phyloP scores from a whole-genome alignment of 139 green algal genomes.

The Chlamydomonas eustigma region DNA sequence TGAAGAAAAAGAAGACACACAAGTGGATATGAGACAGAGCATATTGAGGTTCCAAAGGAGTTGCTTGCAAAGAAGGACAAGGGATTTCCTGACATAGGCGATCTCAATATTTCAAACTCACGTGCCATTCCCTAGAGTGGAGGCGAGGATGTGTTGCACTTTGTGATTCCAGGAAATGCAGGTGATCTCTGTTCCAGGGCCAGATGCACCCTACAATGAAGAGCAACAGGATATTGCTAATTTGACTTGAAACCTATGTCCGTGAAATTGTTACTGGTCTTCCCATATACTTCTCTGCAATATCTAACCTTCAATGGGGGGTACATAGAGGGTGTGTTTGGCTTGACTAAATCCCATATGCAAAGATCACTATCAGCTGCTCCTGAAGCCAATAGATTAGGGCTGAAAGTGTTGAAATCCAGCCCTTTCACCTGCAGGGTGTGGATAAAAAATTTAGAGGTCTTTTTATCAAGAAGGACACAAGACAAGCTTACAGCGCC shows the following conservation, averaged over 20 bases:
- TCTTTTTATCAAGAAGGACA: too few species aligned
- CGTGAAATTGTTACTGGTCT: too few species aligned
- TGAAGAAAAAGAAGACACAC: too few species aligned
- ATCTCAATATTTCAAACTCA: too few species aligned
- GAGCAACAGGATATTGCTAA: too few species aligned
- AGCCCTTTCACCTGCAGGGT: conserved; percentile 73
- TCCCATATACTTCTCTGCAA: too few species aligned
- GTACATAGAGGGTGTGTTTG: conserved; percentile 63
- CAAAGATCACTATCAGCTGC: conserved; percentile 86
- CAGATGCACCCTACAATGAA: background rate
- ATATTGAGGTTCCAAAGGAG: too few species aligned
- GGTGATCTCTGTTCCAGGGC: conserved; percentile 66
- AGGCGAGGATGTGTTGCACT: conserved; percentile 95
- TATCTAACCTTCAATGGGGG: conserved; percentile 47
- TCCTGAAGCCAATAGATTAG: conserved; percentile 91
- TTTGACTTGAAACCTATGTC: too few species aligned
- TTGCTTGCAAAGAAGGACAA: too few species aligned
- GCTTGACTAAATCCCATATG: conserved; percentile 94
- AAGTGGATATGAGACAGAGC: conserved; percentile 29
- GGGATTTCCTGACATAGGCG: background rate
- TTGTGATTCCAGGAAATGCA: conserved; percentile 92
- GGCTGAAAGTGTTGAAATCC: conserved; percentile 89
- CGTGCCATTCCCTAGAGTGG: conserved; percentile 53
- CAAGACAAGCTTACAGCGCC: conserved; percentile 49
- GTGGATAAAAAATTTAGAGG: too few species aligned